Evolutionary conservation across 75 land plant genomes (phyloP).

Genomic region (Picea sitchensis): DNA sequence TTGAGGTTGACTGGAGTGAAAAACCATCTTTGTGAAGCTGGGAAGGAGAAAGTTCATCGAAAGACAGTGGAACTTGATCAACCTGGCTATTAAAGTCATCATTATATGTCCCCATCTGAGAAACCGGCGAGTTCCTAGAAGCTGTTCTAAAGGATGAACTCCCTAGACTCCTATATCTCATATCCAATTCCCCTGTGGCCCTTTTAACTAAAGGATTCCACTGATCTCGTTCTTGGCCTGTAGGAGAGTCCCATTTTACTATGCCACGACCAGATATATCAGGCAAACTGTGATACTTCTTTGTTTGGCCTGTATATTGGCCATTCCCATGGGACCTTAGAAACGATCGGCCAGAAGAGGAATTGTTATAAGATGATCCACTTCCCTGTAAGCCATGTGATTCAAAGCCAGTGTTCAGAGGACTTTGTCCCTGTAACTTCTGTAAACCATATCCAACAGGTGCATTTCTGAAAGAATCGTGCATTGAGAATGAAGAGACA

Average conservation of each 20-base stretch:
- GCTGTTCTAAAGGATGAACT: constrained; percentile 15
- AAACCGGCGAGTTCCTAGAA: constrained; percentile 27
- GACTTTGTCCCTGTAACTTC: constrained; percentile 14
- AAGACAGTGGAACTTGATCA: constrained; percentile 45
- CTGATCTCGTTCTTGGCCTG: constrained; percentile 22
- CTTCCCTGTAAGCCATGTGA: constrained; percentile 22
- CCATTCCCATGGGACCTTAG: constrained; percentile 19
- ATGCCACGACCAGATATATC: constrained; percentile 45
- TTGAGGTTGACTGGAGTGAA: constrained; percentile 36
- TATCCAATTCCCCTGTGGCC: constrained; percentile 43
- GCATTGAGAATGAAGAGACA: constrained; percentile 13
- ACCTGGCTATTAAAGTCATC: constrained; percentile 8
- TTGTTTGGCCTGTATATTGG: constrained; percentile 20
- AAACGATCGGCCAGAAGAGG: constrained; percentile 14
- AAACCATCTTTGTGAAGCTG: constrained; percentile 57
- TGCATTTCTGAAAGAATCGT: constrained; percentile 20
- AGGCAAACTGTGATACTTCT: constrained; percentile 67
- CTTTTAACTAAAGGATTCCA: constrained; percentile 42
- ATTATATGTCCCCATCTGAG: constrained; percentile 16
- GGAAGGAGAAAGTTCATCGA: constrained; percentile 79
- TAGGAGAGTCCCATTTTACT: constrained; percentile 25
- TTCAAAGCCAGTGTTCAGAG: constrained; percentile 28
- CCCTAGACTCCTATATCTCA: constrained; percentile 18
- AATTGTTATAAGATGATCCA: constrained; percentile 25
- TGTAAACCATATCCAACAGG: constrained; percentile 20